These are phyloP conservation scores for Syzygium malaccense DNA, from an alignment of 441 rosid species.

Conservation along the genomic window DNA sequence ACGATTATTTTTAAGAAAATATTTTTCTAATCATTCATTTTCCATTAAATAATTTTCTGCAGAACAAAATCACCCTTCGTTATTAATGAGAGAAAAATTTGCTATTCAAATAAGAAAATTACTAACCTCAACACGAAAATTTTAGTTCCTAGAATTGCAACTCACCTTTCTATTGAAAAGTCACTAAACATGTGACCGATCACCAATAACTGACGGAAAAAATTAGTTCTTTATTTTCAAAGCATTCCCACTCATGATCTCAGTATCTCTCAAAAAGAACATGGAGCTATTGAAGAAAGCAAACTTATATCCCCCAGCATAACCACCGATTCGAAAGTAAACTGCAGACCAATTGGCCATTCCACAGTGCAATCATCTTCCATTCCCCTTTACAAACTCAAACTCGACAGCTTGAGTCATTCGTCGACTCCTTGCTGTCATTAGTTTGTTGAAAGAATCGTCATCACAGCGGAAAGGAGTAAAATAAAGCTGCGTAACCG, in stretches of 20 bases:
- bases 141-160: no score
- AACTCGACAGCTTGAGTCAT: background rate
- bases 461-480: background rate
- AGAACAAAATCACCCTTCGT: no score
- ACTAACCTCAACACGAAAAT: no score
- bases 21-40: no score
- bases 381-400: background rate
- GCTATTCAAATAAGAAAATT: no score
- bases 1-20: no score
- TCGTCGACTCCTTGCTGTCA: background rate
- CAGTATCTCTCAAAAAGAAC: background rate
- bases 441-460: background rate
- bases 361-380: background rate
- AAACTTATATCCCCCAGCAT: background rate
- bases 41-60: no score
- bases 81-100: no score
- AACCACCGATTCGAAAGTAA: background rate
- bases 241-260: background rate
- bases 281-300: background rate
- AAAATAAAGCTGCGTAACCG: background rate
- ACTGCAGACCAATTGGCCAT: background rate
- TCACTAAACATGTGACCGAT: no score
- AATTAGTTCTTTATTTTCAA: no score
- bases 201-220: no score
- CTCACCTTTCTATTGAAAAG: no score